Evolutionary conservation across 306 rosid genomes (phyloP).

Genomic region (Pachyrhizus erosus): DNA sequence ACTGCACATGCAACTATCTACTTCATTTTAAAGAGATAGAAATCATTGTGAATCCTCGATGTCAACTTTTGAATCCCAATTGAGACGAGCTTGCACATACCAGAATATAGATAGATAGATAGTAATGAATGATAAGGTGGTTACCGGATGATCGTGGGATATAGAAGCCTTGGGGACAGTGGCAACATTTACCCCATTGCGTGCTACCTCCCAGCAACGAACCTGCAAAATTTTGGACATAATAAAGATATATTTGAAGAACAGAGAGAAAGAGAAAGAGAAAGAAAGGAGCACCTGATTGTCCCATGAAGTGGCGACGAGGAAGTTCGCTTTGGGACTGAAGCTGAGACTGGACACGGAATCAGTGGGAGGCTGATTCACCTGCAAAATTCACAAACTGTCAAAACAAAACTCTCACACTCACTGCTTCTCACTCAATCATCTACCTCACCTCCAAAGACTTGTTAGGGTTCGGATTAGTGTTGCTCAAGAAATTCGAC

Average conservation of each 20-base stretch:
- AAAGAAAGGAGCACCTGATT: slow-evolving; percentile 63
- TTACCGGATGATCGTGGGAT: slow-evolving; percentile 86
- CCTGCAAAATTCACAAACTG: slow-evolving; percentile 59
- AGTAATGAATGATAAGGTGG: background rate
- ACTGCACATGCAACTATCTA: background rate
- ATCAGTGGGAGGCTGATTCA: slow-evolving; percentile 83
- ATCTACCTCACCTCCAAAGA: slow-evolving; percentile 64
- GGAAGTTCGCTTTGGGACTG: slow-evolving; percentile 84
- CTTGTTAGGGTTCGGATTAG: slow-evolving; percentile 69
- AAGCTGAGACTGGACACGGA: slow-evolving; percentile 88
- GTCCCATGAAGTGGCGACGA: slow-evolving; percentile 96
- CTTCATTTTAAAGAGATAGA: background rate
- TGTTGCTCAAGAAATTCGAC: slow-evolving; percentile 47
- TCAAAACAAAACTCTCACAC: too few species aligned
- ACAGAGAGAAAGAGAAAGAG: background rate
- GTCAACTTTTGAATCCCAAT: background rate
- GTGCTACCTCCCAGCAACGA: slow-evolving; percentile 88
- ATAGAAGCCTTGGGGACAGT: slow-evolving; percentile 87
- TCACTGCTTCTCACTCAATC: too few species aligned
- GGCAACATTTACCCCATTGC: slow-evolving; percentile 64
- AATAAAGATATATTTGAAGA: too few species aligned
- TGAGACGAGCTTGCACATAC: background rate
- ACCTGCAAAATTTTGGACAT: too few species aligned
- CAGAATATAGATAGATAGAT: too few species aligned
- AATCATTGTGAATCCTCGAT: background rate